phyloP scores from a whole-genome alignment of 768 basidiomycete species.

The Psilocybe tampanensis region DNA sequence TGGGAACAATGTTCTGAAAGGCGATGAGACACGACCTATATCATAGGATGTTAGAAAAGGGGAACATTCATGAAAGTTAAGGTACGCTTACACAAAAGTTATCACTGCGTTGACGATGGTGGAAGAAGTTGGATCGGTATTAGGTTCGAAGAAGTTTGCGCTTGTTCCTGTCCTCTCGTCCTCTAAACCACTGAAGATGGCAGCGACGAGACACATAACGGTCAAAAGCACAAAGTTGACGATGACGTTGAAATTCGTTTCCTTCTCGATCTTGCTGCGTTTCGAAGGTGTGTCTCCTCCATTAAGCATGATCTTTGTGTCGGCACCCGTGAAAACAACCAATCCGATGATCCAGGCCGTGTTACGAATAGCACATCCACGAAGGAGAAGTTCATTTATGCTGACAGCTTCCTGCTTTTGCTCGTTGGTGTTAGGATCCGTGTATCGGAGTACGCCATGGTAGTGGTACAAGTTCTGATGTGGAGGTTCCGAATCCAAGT shows the following conservation, averaged over 20 bases:
- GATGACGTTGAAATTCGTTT: constrained; percentile 97
- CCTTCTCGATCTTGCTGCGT: constrained; percentile 95
- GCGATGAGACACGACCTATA: constrained; percentile 88
- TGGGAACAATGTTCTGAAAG: constrained; percentile 97
- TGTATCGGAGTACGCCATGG: constrained; percentile 82
- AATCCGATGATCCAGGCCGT: constrained; percentile 92
- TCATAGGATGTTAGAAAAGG: constrained; percentile 1
- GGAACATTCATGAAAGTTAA: not conserved
- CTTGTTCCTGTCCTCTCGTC: constrained; percentile 66
- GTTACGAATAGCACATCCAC: constrained; percentile 89
- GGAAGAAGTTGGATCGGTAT: constrained; percentile 62
- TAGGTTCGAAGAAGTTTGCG: constrained; percentile 69
- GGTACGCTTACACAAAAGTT: constrained; percentile 80
- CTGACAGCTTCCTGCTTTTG: constrained; percentile 69
- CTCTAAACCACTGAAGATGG: constrained; percentile 74
- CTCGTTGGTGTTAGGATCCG: constrained; percentile 51
- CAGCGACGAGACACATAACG: constrained; percentile 75
- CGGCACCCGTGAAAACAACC: constrained; percentile 92
- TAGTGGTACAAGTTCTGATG: constrained; percentile 93
- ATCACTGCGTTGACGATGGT: constrained; percentile 75
- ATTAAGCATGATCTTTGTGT: constrained; percentile 92
- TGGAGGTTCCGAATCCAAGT: constrained; percentile 91
- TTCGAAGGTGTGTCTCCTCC: constrained; percentile 96
- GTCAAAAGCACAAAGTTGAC: constrained; percentile 87
- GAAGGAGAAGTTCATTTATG: constrained; percentile 91